phyloP scores from a whole-genome alignment of 106 monocot species.

The Dendrobium nobile region DNA sequence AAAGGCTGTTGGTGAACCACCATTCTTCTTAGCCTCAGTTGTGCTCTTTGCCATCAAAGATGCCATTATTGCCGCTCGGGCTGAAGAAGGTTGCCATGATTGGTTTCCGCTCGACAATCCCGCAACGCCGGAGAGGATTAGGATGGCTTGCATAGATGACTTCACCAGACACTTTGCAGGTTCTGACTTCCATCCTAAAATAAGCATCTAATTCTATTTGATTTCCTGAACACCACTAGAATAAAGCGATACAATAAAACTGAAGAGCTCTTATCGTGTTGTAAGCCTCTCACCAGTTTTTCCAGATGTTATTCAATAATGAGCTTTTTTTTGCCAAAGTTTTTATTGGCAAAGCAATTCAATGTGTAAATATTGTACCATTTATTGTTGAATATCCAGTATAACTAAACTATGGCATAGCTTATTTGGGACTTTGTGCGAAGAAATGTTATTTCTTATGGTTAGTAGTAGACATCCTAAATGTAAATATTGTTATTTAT shows the following conservation, averaged over 20 bases:
- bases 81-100: constrained; percentile 54
- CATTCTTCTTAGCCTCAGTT: constrained; percentile 80
- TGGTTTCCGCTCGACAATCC: constrained; percentile 97
- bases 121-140: constrained; percentile 90
- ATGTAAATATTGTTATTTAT: too few relatives aligned
- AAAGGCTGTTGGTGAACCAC: constrained; percentile 95
- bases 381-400: too few relatives aligned
- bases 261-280: not conserved
- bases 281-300: not conserved
- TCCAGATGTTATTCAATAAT: not conserved
- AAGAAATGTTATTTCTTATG: too few relatives aligned
- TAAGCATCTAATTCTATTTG: constrained; percentile 54
- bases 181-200: constrained; percentile 53
- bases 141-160: constrained; percentile 86
- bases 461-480: too few relatives aligned
- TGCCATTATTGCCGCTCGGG: constrained; percentile 71
- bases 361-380: too few relatives aligned
- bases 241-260: not conserved
- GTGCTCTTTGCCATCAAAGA: constrained; percentile 92
- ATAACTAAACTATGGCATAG: too few relatives aligned
- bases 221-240: not conserved
- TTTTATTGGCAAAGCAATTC: too few relatives aligned
- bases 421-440: too few relatives aligned
- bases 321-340: too few relatives aligned
- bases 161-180: constrained; percentile 59